Evolutionary conservation across 176 grass and related monocot species (phyloP), one percentile per base, ranked within the genome.

Genomic region (Phoenix dactylifera): DNA sequence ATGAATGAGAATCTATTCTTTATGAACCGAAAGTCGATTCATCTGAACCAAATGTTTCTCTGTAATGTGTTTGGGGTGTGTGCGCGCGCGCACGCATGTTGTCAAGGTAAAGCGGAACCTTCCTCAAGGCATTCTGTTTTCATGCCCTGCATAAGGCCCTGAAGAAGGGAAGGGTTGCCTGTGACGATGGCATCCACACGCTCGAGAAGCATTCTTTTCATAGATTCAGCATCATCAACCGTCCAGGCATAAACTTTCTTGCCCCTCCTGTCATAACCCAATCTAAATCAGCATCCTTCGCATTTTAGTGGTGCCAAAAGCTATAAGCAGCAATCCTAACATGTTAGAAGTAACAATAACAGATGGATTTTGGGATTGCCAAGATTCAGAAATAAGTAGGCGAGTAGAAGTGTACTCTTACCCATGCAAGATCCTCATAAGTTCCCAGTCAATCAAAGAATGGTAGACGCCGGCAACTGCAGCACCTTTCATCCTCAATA

Each of bases 191-290:
- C 87, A 70, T 91, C 93, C 25, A 97, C 93, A 22, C 72, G 69
- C 63, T 91, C 78, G 62, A 65, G 62, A 50, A 97, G 60, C 79
- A 91, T 85, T 73, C 68, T 97, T 62, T 59, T 70, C 93, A 97
- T 90, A 26, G 81, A 85, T 60, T 76, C 73, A 0, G 24, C 49
- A 76, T 91, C 84, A 12, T 97, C 93, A 49, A 97, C 87, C 18
- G 93, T 97, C 93, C 93, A 97, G 17, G 84, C 83, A 80, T 83
- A 97, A n/a, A 85, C 75, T 80, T 85, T 91, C 72, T 74, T 79
- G 17, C 63, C 72, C 49, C 68, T 76, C 66, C 93, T 97, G 87
- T 65, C 55, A 18, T 32, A 68, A 80, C 16, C 16, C 20, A 56
- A 67, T 72, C 6, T 4, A 55, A 6, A 48, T 73, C 26, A 53